These are phyloP conservation scores for Vanrija sp. DNA, from an alignment of 1,284 basidiomycete genomes.

Conservation along the genomic window DNA sequence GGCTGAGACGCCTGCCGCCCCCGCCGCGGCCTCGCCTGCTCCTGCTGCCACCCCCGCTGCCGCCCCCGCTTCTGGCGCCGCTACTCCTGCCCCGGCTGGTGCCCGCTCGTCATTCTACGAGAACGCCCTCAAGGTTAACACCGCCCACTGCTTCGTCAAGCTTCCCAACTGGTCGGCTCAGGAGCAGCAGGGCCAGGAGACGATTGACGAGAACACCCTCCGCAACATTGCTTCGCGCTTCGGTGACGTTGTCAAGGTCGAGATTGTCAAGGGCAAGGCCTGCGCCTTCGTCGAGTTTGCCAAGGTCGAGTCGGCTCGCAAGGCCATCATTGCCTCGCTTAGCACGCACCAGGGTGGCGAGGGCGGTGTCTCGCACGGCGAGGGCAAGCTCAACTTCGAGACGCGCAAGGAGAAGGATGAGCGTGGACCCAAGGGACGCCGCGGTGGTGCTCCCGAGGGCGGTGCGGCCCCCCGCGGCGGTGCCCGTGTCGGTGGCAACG, in stretches of 20 bases:
- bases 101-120: slow-evolving; percentile 54
- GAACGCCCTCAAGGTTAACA: slow-evolving; percentile 62
- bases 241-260: slow-evolving; percentile 80
- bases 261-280: slow-evolving; percentile 81
- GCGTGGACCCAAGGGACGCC: slow-evolving; percentile 45
- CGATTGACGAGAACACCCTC: slow-evolving; percentile 63
- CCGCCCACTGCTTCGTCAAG: slow-evolving; percentile 81
- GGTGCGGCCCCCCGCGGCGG: slow-evolving; percentile 5
- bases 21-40: slow-evolving; percentile 19
- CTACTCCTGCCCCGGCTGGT: neutral
- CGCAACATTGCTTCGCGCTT: slow-evolving; percentile 65
- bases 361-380: slow-evolving; percentile 68
- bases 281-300: slow-evolving; percentile 94
- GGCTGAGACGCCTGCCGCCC: slow-evolving; percentile 8
- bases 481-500: slow-evolving; percentile 2
- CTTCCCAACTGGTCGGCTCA: slow-evolving; percentile 49
- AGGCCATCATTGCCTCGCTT: slow-evolving; percentile 74
- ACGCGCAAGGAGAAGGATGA: slow-evolving; percentile 84
- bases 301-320: slow-evolving; percentile 70
- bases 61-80: slow-evolving; percentile 22
- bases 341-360: slow-evolving; percentile 68
- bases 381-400: slow-evolving; percentile 70
- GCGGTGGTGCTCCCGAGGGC: slow-evolving; percentile 12
- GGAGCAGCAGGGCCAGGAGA: slow-evolving; percentile 63
- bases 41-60: slow-evolving; percentile 22